phyloP scores from a whole-genome alignment of 305 asterid genomes.

The Fraxinus sp. region DNA sequence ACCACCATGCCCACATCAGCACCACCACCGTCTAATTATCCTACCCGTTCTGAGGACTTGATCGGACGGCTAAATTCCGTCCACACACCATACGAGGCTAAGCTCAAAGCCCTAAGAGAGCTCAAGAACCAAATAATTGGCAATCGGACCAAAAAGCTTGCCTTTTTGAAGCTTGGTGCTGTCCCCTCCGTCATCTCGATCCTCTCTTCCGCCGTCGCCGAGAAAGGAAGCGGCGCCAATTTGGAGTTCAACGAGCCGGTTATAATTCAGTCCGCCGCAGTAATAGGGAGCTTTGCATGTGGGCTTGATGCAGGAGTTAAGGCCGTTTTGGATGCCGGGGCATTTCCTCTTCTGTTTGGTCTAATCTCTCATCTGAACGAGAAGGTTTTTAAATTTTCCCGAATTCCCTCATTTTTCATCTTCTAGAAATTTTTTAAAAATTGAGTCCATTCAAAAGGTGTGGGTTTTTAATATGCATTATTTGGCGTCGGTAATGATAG shows the following conservation, averaged over 20 bases:
- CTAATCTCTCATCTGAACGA: conserved; percentile 70
- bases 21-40: conserved; percentile 37
- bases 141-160: conserved; percentile 80
- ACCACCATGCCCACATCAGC: conserved; percentile 64
- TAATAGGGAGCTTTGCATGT: conserved; percentile 92
- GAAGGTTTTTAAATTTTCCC: conserved; percentile 43
- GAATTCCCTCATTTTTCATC: not conserved
- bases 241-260: conserved; percentile 51
- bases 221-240: conserved; percentile 10
- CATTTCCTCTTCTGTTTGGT: conserved; percentile 56
- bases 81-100: conserved; percentile 41
- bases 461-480: not conserved
- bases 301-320: conserved; percentile 83
- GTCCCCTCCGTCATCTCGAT: conserved; percentile 67
- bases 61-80: conserved; percentile 53
- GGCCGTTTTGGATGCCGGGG: conserved; percentile 88
- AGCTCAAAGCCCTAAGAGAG: conserved; percentile 76
- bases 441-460: not conserved
- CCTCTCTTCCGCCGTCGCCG: conserved; percentile 46
- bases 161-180: conserved; percentile 83
- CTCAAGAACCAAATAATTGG: conserved; percentile 96
- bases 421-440: not conserved
- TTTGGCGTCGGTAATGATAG: not conserved
- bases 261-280: conserved; percentile 80
- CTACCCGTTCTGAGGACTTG: conserved; percentile 68